These are phyloP conservation scores for Moniliophthora roreri DNA, from an alignment of 1,284 basidiomycete genomes.

Conservation along the genomic window DNA sequence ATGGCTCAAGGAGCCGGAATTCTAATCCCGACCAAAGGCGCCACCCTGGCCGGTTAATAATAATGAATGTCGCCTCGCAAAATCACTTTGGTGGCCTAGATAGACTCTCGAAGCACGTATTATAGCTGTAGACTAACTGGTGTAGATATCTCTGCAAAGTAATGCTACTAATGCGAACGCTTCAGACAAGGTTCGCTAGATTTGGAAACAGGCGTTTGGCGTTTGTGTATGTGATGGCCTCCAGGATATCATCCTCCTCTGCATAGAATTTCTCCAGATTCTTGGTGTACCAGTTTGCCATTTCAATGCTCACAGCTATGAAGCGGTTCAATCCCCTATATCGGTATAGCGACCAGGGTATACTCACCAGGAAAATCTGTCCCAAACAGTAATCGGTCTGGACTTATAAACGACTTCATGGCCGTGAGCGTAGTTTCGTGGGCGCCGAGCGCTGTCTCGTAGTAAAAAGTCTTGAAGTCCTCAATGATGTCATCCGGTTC, in stretches of 20 bases:
- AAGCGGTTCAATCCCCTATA: too few species aligned
- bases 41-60: neutral
- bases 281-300: constrained; percentile 57
- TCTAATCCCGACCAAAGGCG: constrained; percentile 4
- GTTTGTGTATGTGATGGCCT: constrained; percentile 44
- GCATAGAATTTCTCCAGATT: constrained; percentile 49
- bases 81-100: neutral
- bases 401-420: constrained; percentile 46
- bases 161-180: constrained; percentile 18
- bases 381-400: constrained; percentile 59
- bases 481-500: constrained; percentile 58
- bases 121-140: constrained; percentile 1
- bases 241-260: constrained; percentile 31
- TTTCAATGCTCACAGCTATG: constrained; percentile 55
- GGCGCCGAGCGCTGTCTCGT: constrained; percentile 65
- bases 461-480: constrained; percentile 70
- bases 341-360: constrained; percentile 1
- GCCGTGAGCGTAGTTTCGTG: constrained; percentile 49
- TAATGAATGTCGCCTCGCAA: neutral
- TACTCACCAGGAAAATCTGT: constrained; percentile 71
- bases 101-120: too few species aligned
- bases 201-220: constrained; percentile 47
- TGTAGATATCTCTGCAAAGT: constrained; percentile 3
- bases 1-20: constrained; percentile 51
- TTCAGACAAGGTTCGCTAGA: neutral